Percentiles rank a stretch among this genome's conserved stretches.
Evolutionary conservation across 345 rosid genomes (phyloP).

Genomic region (Eutrema yunnanense): DNA sequence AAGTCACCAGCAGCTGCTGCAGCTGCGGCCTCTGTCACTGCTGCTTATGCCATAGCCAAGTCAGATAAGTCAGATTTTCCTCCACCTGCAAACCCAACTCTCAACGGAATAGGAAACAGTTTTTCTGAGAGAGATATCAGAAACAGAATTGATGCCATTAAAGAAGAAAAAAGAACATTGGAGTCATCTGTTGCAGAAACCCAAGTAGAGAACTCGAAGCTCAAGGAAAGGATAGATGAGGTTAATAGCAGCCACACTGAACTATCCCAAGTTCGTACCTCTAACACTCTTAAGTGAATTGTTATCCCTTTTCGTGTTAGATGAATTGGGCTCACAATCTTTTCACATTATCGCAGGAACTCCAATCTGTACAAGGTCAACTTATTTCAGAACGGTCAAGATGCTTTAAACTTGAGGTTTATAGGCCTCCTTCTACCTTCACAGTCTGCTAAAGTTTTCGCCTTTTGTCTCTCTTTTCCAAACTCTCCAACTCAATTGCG

Average conservation of each 20-base stretch:
- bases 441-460: not conserved
- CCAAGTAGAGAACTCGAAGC: slow-evolving; percentile 53
- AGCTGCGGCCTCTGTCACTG: slow-evolving; percentile 95
- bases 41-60: slow-evolving; percentile 92
- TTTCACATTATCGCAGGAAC: slow-evolving; percentile 52
- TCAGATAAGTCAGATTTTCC: slow-evolving; percentile 63
- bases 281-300: not conserved
- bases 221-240: slow-evolving; percentile 72
- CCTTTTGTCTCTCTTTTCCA: not conserved
- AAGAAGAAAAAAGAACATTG: slow-evolving; percentile 61
- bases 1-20: slow-evolving; percentile 98
- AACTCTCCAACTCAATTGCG: not conserved
- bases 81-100: slow-evolving; percentile 31
- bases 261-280: slow-evolving; percentile 60
- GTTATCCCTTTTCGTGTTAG: not conserved
- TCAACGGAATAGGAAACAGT: slow-evolving; percentile 35
- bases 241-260: slow-evolving; percentile 58
- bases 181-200: slow-evolving; percentile 53
- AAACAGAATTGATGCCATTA: slow-evolving; percentile 46
- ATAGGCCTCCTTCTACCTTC: not conserved
- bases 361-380: slow-evolving; percentile 87
- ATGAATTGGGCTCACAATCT: not conserved
- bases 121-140: slow-evolving; percentile 35
- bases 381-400: slow-evolving; percentile 88
- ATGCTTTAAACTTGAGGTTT: slow-evolving; percentile 96